Evolutionary conservation across 1,284 basidiomycete genomes (phyloP), one percentile per base, ranked within the genome.

Genomic region (Ceratobasidium sp.): DNA sequence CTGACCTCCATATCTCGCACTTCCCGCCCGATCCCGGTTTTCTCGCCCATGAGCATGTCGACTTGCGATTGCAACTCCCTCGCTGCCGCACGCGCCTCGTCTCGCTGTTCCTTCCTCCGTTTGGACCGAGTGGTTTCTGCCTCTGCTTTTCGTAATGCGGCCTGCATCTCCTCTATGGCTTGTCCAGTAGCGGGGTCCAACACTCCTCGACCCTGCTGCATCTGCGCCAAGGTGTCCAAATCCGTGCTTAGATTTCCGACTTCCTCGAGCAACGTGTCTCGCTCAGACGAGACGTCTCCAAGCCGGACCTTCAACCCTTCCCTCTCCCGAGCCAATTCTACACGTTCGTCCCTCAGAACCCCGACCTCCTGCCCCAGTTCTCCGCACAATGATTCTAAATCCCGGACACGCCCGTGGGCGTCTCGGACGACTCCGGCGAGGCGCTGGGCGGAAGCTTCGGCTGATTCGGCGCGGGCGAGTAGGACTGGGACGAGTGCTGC

Each of bases 1-100:
- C 59, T 57, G 11, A 73, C 71, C 36, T 73, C 71, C 59, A 60
- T 53, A 45, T 73, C 71, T 9, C 71, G 57, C 22, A 73, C 27
- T 48, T 73, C 33, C 9, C 22, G n/a, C 11, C 44, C 33, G 2
- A 19, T 22, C 36, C 44, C 36, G 17, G 7, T 17, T 50, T 44
- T 41, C 71, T 45, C 71, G 29, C 15, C n/a, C 33, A 19, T 44
- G 15, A 63, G 22, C 2, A 22, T 22, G 2, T 63, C 60, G 9
- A 73, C 5, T 4, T 33, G 71, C 19, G 19, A 15, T 36, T 73
- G 31, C 11, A 73, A 48, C 11, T 63, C 48, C 45, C n/a, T 22
- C 17, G 53, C 22, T 14, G 19, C 7, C 9, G 22, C 15, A 17
- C 71, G 59, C 5, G 71, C 71, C 29, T 48, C 48, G 36, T 73